These are phyloP conservation scores for Litchi chinensis DNA, from an alignment of 345 rosid species.

Conservation along the genomic window DNA sequence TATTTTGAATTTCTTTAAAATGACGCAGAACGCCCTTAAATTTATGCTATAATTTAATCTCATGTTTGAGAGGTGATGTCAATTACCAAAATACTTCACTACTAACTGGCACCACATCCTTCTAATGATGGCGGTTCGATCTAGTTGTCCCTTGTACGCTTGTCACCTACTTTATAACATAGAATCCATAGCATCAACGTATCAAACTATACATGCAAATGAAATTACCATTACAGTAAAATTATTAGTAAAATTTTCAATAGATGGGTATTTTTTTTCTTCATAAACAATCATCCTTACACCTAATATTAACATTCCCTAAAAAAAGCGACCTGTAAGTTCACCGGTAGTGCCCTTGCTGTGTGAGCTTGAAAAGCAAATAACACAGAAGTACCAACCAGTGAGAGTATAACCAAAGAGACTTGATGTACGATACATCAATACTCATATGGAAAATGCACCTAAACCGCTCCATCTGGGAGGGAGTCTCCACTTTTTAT, in stretches of 20 bases:
- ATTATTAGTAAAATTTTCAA: background rate
- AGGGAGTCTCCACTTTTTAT: conserved; percentile 87
- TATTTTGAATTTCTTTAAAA: too few species aligned
- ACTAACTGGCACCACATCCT: too few species aligned
- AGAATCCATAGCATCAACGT: background rate
- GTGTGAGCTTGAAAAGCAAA: conserved; percentile 3
- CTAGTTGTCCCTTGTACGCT: too few species aligned
- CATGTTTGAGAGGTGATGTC: too few species aligned
- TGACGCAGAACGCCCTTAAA: too few species aligned
- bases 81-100: too few species aligned
- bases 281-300: conserved; percentile 15
- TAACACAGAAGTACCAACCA: conserved; percentile 13
- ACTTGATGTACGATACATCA: conserved; percentile 28
- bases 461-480: conserved; percentile 29
- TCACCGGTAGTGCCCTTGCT: background rate
- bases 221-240: background rate
- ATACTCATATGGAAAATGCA: conserved; percentile 1
- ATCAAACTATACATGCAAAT: background rate
- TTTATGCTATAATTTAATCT: too few species aligned
- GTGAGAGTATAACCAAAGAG: conserved; percentile 33
- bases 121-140: too few species aligned
- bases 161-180: too few species aligned
- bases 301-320: conserved; percentile 28
- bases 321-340: background rate
- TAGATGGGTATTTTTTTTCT: background rate